Evolutionary conservation across 306 rosid species (phyloP), one percentile per base, ranked within the genome.

Genomic region (Macrotyloma uniflorum): DNA sequence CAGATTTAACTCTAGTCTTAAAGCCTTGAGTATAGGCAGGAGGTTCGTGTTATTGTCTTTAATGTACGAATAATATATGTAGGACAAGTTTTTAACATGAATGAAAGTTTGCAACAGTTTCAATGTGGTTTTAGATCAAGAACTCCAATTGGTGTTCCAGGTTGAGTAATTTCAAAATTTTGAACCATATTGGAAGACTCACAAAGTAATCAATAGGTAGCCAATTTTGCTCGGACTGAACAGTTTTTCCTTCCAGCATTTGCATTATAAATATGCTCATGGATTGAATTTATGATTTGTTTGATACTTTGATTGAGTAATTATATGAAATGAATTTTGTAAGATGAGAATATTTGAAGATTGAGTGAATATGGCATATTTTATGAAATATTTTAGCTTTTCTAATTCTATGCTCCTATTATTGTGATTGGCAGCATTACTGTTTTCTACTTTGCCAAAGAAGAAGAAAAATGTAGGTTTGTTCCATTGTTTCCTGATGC

Each of bases 391-490:
- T 58, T 28, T 30, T 67, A 70, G 24, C 13, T 36, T 50, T 18
- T 78, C 49, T 72, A 24, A 70, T 75, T 82, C 57, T 55, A 49
- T 67, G 62, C 83, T 79, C 32, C 33, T 61, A 62, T 67, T 38
- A 9, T 38, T 79, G 75, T 73, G 24, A 63, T 83, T 80, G 49
- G 54, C 96, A 93, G 97, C 85, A 87, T 93, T 55, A 87, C 94
- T 15, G 82, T 93, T 80, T 82, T 72, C 73, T 91, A 91, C 90
- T 93, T 93, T 87, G 96, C 95, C 72, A 93, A 91, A 91, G 98
- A 93, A 87, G 97, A 89, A 78, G 80, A 84, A 57, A 85, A 85
- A 50, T 90, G 97, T 74, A 90, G 83, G 70, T 91, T 90, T 85
- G 84, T 84, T 86, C 94, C 98, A 22, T 46, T 74, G 18, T 79